These are phyloP conservation scores for Elaphomyces granulatus DNA, from an alignment of 495 filamentous ascomycete genomes.

Conservation along the genomic window DNA sequence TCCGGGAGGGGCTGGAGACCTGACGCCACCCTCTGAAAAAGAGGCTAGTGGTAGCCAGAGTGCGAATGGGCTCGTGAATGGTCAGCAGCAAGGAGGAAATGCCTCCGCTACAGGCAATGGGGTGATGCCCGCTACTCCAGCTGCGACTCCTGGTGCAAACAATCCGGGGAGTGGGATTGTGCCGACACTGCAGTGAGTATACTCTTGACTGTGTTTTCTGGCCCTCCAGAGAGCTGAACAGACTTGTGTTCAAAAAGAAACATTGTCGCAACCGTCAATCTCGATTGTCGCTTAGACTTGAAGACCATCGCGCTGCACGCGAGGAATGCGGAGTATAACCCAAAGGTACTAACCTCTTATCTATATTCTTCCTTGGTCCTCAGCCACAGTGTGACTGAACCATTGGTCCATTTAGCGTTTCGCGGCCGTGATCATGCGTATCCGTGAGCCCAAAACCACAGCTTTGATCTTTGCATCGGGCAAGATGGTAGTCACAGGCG, in stretches of 20 bases:
- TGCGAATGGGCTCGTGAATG: slow-evolving; percentile 34
- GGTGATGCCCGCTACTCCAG: slow-evolving; percentile 90
- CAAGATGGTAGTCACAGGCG: slow-evolving; percentile 99
- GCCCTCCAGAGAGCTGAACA: slow-evolving; percentile 34
- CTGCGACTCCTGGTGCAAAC: slow-evolving; percentile 75
- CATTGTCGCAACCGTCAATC: slow-evolving; percentile 98
- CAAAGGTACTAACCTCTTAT: slow-evolving; percentile 53
- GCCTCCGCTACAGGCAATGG: slow-evolving; percentile 51
- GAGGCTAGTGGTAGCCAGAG: slow-evolving; percentile 39
- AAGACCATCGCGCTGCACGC: slow-evolving; percentile 99
- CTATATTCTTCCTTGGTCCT: slow-evolving; percentile 27
- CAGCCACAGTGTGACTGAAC: slow-evolving; percentile 34
- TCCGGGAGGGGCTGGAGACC: slow-evolving; percentile 64
- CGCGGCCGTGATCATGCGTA: slow-evolving; percentile 98
- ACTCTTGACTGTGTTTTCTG: slow-evolving; percentile 34
- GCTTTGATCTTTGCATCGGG: slow-evolving; percentile 95
- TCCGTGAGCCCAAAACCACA: slow-evolving; percentile 97
- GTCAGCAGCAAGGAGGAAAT: slow-evolving; percentile 47
- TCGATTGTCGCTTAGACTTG: slow-evolving; percentile 93
- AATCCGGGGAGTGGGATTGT: slow-evolving; percentile 81
- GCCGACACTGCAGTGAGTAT: slow-evolving; percentile 97
- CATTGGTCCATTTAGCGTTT: slow-evolving; percentile 66
- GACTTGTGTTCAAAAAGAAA: slow-evolving; percentile 64
- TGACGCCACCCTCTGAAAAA: slow-evolving; percentile 63
- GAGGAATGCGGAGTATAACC: slow-evolving; percentile 97